Percentiles rank a stretch among this genome's conserved stretches.
phyloP scores from a whole-genome alignment of 1,284 basidiomycete genomes.

The Leccinum griseonigrum region DNA sequence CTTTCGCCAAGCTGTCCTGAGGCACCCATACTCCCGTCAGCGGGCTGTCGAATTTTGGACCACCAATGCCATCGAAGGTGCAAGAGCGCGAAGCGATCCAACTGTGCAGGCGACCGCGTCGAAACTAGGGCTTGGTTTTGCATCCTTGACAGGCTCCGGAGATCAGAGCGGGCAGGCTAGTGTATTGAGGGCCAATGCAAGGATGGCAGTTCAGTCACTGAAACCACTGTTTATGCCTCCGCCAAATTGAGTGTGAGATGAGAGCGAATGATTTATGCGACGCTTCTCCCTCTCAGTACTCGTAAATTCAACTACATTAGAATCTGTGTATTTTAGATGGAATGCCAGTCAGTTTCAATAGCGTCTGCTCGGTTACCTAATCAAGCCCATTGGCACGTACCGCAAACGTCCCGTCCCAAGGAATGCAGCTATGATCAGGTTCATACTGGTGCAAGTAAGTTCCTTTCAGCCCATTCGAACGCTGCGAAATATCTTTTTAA shows the following conservation, averaged over 20 bases:
- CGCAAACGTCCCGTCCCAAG: neutral
- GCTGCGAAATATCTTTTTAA: neutral
- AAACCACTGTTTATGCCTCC: constrained; percentile 31
- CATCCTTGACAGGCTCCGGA: constrained; percentile 23
- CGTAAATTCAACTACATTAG: neutral
- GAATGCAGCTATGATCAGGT: constrained; percentile 28
- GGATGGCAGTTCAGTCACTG: constrained; percentile 37
- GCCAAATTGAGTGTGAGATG: constrained; percentile 11
- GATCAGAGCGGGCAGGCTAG: constrained; percentile 29
- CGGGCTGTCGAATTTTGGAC: constrained; percentile 55
- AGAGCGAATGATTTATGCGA: neutral
- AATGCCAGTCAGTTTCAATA: neutral
- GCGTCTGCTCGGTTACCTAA: constrained; percentile 5
- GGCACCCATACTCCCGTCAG: constrained; percentile 47
- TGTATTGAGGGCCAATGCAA: constrained; percentile 38
- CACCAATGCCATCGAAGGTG: constrained; percentile 50
- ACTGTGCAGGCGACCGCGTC: constrained; percentile 50
- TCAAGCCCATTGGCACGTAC: neutral
- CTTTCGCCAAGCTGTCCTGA: constrained; percentile 51
- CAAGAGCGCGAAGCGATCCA: constrained; percentile 44
- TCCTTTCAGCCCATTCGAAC: neutral
- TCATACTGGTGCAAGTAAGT: constrained; percentile 27
- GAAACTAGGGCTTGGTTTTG: constrained; percentile 47
- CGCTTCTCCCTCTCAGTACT: neutral
- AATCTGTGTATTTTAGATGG: neutral